Evolutionary conservation across 139 green algal genomes (phyloP).

Genomic region (Zygnema circumcarinatum): DNA sequence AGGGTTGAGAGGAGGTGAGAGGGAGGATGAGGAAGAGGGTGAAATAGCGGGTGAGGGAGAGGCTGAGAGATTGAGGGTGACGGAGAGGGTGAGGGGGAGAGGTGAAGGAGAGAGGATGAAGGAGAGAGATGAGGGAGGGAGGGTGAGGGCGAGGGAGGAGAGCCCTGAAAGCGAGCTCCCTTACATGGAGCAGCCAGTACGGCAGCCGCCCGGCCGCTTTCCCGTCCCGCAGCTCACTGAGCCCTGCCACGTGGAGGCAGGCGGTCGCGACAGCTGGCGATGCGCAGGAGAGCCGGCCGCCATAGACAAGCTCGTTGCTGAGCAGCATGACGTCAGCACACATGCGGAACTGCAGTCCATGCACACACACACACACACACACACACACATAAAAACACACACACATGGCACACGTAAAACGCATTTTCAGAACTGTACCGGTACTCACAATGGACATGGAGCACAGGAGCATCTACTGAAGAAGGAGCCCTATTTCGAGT

Average conservation of each 20-base stretch:
- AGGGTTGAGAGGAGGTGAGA: not conserved
- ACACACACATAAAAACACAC: conserved; percentile 5
- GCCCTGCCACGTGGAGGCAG: conserved; percentile 9
- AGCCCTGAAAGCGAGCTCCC: not conserved
- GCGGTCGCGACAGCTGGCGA: conserved; percentile 1
- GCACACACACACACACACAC: not conserved
- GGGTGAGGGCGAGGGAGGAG: not conserved
- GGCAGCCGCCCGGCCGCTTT: not conserved
- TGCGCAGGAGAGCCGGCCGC: conserved; percentile 74
- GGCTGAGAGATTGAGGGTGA: not conserved
- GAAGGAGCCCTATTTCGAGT: not conserved
- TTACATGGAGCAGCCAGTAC: not conserved
- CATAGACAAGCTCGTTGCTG: conserved; percentile 88
- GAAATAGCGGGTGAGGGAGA: not conserved
- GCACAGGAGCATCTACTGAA: not conserved
- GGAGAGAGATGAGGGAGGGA: not conserved
- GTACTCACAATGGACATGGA: not conserved
- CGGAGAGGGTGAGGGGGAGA: not conserved
- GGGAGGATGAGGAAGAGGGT: not conserved
- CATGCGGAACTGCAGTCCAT: conserved; percentile 91
- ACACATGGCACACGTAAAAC: not conserved
- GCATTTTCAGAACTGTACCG: not conserved
- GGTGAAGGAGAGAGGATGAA: not conserved
- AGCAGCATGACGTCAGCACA: conserved; percentile 81
- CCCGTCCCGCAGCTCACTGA: not conserved